A percentile compares a stretch with the other conserved stretches of the same genome.
These are phyloP conservation scores for Alternaria sp. DNA, from an alignment of 2,329 filamentous ascomycete species.

Conservation along the genomic window DNA sequence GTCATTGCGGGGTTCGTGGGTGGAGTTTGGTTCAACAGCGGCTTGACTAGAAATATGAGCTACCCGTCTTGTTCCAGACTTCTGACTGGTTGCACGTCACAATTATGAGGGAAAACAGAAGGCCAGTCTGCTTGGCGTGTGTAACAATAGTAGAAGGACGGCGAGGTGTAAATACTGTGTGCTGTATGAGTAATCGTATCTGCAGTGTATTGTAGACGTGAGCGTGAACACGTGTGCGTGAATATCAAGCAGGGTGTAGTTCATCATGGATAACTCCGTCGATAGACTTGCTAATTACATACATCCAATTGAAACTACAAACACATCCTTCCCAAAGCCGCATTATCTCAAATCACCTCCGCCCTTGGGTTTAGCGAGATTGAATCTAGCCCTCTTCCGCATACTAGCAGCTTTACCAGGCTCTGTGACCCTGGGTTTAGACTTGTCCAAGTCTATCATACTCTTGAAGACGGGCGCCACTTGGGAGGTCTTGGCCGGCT, in stretches of 20 bases:
- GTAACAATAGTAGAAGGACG: background rate
- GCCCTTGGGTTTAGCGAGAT: background rate
- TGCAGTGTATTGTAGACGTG: background rate
- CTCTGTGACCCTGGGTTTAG: background rate
- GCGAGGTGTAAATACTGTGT: background rate
- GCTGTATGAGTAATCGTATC: background rate
- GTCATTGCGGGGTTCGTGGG: background rate
- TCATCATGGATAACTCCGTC: background rate
- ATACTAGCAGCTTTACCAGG: background rate
- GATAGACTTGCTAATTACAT: background rate
- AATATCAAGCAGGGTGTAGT: background rate
- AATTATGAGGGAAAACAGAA: background rate
- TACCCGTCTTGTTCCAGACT: background rate
- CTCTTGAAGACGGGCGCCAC: slow-evolving; percentile 3
- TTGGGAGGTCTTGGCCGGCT: background rate
- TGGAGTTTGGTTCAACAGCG: background rate
- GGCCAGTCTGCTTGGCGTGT: background rate
- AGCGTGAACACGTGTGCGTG: background rate
- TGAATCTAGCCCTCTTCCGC: background rate
- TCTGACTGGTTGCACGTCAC: background rate
- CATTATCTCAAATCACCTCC: background rate
- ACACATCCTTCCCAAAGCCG: background rate
- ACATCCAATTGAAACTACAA: background rate
- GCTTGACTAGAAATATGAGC: background rate
- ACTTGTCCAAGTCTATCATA: background rate